Conservation (phyloP, 2,329 filamentous ascomycete species). For the Colletotrichum kahawae region DNA sequence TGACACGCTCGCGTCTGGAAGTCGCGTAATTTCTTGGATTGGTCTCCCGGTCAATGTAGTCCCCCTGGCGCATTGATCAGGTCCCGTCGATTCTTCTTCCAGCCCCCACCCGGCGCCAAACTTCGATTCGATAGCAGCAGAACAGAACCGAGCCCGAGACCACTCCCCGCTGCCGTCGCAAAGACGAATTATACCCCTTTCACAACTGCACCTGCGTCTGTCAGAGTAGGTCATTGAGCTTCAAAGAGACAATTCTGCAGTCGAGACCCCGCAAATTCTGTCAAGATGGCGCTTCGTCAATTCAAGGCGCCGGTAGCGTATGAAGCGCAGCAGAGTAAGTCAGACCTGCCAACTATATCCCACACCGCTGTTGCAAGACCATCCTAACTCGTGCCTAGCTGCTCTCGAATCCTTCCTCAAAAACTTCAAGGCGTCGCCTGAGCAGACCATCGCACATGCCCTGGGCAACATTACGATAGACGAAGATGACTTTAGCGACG, state of each 20-base stretch:
- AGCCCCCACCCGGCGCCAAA: conserved; percentile 26
- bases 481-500: conserved; percentile 85
- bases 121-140: conserved; percentile 8
- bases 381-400: conserved; percentile 50
- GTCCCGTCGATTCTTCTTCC: conserved; percentile 24
- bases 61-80: conserved; percentile 24
- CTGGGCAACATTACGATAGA: conserved; percentile 85
- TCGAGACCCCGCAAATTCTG: conserved; percentile 2
- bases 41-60: conserved; percentile 23
- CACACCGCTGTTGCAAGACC: background rate
- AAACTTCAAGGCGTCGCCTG: conserved; percentile 83
- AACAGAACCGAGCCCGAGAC: background rate
- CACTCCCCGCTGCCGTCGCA: background rate
- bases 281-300: conserved; percentile 82
- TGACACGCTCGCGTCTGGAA: conserved; percentile 24
- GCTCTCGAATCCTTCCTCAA: conserved; percentile 88
- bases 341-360: conserved; percentile 13
- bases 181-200: background rate
- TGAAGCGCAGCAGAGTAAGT: conserved; percentile 79
- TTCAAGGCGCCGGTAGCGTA: conserved; percentile 85
- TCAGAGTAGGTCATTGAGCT: background rate
- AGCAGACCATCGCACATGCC: conserved; percentile 76
- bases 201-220: background rate
- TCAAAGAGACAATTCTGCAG: background rate
- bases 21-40: conserved; percentile 13